Base-by-base conservation (phyloP, 1,284 basidiomycete genomes). In the Leccinum subatratum region DNA sequence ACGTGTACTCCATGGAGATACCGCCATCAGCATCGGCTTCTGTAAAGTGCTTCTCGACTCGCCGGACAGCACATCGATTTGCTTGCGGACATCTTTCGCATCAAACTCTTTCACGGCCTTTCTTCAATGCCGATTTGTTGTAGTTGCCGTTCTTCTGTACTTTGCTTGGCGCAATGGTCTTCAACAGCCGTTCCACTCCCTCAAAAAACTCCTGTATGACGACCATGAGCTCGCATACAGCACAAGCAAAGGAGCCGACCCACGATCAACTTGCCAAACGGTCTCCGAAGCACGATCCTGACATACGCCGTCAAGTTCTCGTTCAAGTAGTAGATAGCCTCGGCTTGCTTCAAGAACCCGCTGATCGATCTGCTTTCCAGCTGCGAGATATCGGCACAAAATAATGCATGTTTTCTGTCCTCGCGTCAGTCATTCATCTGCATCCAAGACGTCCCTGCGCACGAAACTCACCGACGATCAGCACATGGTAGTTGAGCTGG, bases 11-110 rank as follows among this genome's bases (percentile, higher is more conserved):
- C 65, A 96, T 77, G 4, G 82, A 77, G 20, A 91, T 79, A 3
- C 89, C 88, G 61, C 82, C 85, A 60, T 91, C 91, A 45, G 81
- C 81, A 76, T 95, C 96, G 74, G 86, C 85, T 72, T 94, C 92
- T 3, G 88, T 88, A 75, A 98, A 98, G 75, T 98, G 96, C 77
- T 99, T 99, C 77, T 95, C 94, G 30, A 99, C 94, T 8, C 96
- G 87, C 75, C 94, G 94, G 75, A 92, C 57, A 99, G 83, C 9
- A 87, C 86, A 68, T 98, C 96, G 61, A 98, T 82, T 68, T 88
- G 81, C 75, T 91, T 97, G 45, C 93, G 88, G 34, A 98, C 81
- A 75, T 99, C 96, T 77, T 97, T 98, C 39, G 86, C 80, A 64
- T 86, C 90, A 73, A 89, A 91, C 71, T 98, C 95, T 74, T 94